Percentiles rank a stretch among this genome's conserved stretches.
Conservation (phyloP, 2,329 filamentous ascomycete species). For the Huntiella savannae region DNA sequence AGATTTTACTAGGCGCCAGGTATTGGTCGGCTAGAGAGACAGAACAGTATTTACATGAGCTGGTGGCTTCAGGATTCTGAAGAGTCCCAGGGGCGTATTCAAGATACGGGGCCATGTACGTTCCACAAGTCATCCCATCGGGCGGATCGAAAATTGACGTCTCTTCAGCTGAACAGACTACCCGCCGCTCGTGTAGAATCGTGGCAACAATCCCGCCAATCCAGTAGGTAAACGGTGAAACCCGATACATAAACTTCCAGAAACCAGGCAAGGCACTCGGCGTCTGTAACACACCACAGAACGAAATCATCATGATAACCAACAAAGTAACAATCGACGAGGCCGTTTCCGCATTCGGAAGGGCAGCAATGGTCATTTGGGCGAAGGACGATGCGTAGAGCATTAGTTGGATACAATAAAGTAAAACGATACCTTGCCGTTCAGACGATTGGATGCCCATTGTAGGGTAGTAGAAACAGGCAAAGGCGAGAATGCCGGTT, state of each 20-base stretch:
- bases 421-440: conserved; percentile 44
- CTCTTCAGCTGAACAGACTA: conserved; percentile 36
- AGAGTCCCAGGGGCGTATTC: conserved; percentile 33
- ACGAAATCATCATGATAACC: conserved; percentile 38
- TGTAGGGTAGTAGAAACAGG: conserved; percentile 50
- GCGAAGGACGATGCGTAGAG: conserved; percentile 56
- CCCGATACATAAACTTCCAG: conserved; percentile 62
- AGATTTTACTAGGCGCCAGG: conserved; percentile 26
- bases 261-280: conserved; percentile 43
- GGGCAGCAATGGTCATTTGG: conserved; percentile 51
- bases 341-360: conserved; percentile 50
- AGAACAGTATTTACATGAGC: conserved; percentile 47
- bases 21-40: conserved; percentile 44
- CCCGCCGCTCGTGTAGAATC: conserved; percentile 34
- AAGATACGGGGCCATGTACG: conserved; percentile 43
- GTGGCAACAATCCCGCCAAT: conserved; percentile 49
- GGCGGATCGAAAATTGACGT: conserved; percentile 47
- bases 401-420: conserved; percentile 47
- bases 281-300: conserved; percentile 44
- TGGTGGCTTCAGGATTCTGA: conserved; percentile 37
- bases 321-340: conserved; percentile 42
- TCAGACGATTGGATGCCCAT: conserved; percentile 28
- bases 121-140: conserved; percentile 37
- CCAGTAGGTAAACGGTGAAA: conserved; percentile 49
- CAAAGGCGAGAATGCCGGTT: conserved; percentile 42